Percentiles rank a stretch among this genome's conserved stretches.
These are phyloP conservation scores for Cordyceps fumosorosea DNA, from an alignment of 2,329 filamentous ascomycete species.

Conservation along the genomic window DNA sequence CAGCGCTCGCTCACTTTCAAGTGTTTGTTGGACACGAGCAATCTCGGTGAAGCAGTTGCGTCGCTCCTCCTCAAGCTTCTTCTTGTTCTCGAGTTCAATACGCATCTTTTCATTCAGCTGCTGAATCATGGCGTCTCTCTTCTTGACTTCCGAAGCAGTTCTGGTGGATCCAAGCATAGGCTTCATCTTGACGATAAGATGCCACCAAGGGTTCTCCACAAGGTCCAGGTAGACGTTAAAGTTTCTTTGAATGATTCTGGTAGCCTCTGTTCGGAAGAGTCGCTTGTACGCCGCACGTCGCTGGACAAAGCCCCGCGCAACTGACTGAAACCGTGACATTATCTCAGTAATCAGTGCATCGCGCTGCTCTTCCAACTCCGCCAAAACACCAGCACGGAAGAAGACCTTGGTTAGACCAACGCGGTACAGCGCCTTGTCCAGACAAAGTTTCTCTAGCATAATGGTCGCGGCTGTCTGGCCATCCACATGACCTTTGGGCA, in stretches of 20 bases:
- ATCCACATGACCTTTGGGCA: conserved; percentile 87
- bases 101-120: conserved; percentile 79
- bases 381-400: conserved; percentile 91
- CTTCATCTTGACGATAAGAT: conserved; percentile 89
- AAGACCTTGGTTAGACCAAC: conserved; percentile 97
- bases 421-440: conserved; percentile 82
- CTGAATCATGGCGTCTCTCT: conserved; percentile 87
- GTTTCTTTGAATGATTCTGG: conserved; percentile 88
- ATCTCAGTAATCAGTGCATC: conserved; percentile 91
- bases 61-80: conserved; percentile 83
- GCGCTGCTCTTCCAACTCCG: conserved; percentile 92
- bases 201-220: conserved; percentile 95
- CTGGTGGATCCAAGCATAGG: conserved; percentile 87
- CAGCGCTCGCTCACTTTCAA: conserved; percentile 93
- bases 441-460: conserved; percentile 81
- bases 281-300: conserved; percentile 86
- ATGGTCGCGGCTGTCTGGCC: conserved; percentile 78
- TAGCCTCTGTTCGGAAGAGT: conserved; percentile 89
- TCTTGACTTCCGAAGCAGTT: conserved; percentile 89
- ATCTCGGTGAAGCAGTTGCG: conserved; percentile 82
- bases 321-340: conserved; percentile 86
- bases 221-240: conserved; percentile 88
- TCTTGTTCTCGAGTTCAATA: conserved; percentile 65
- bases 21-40: conserved; percentile 80
- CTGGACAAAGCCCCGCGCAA: conserved; percentile 84